phyloP scores from a whole-genome alignment of 257 asterid species.

The Nicotiana obtusifolia region DNA sequence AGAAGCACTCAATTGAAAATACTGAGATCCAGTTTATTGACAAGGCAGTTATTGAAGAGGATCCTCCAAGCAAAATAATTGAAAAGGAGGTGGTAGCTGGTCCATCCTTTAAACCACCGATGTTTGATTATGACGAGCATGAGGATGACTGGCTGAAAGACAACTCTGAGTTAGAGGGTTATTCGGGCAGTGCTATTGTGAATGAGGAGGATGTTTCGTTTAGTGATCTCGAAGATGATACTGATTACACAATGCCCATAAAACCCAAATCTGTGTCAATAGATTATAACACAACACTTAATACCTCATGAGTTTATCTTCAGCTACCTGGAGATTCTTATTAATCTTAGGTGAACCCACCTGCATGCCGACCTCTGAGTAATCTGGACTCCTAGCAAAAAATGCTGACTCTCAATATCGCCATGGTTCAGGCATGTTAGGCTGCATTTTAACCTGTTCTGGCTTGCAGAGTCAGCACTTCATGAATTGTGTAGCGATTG shows the following conservation, averaged over 20 bases:
- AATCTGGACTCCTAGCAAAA: neutral
- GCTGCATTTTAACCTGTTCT: neutral
- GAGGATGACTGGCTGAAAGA: conserved; percentile 89
- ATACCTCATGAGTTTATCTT: neutral
- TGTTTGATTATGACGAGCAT: conserved; percentile 38
- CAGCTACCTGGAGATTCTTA: neutral
- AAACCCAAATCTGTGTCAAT: conserved; percentile 22
- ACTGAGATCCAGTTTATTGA: conserved; percentile 51
- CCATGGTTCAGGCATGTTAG: neutral
- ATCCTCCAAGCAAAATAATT: conserved; percentile 27
- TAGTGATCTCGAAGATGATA: conserved; percentile 94
- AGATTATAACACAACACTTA: neutral
- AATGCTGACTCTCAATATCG: neutral
- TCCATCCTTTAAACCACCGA: conserved; percentile 31
- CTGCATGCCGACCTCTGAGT: neutral
- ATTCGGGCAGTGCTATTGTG: conserved; percentile 26
- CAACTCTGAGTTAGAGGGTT: conserved; percentile 62
- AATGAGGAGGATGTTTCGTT: conserved; percentile 92
- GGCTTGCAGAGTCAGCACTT: conserved; percentile 1
- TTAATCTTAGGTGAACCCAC: neutral
- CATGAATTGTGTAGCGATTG: neutral
- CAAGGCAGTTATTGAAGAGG: conserved; percentile 59
- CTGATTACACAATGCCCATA: conserved; percentile 48
- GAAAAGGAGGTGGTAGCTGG: conserved; percentile 46
- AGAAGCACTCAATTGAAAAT: conserved; percentile 39